Evolutionary conservation across 2,329 filamentous ascomycete species (phyloP), one percentile per base, ranked within the genome.

Genomic region (Chaetothyriales sp.): DNA sequence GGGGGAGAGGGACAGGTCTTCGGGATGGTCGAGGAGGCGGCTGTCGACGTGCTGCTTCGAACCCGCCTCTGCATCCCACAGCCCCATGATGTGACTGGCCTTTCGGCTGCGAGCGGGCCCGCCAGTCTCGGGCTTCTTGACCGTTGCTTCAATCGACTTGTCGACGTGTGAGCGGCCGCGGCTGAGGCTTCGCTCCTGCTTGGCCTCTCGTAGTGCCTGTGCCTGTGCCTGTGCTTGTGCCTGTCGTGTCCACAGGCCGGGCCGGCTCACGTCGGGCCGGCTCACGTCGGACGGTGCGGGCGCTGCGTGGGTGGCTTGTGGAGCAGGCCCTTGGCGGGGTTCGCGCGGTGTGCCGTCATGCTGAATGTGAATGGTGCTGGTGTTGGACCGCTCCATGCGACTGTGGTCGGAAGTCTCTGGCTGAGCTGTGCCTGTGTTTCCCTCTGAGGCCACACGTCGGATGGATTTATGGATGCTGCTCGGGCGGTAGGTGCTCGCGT

Each of bases 11-110:
- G 18, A 8, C 10, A 25, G 5, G 9, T 47, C 46, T 18, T 33
- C 20, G 5, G 25, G 20, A 29, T 44, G 28, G 8, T 18, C 28
- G 10, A 20, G 47, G 1, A 43, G 15, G 9, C 40, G 47, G 25
- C 43, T 29, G 19, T 49, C 29, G n/a, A 40, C 2, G 13, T 40
- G 33, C 10, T 15, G 46, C 46, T 47, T 47, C 29, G 53, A 49
- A 44, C 52, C 54, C 15, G 56, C 50, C 43, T 54, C 44, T 45
- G 57, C 51, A 44, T 80, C 80, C 67, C 83, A 83, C 5, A 83
- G 67, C 10, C 80, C 78, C 50, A 83, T 67, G 60, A 80, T 81
- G 61, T 83, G 80, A 61, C 78, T 82, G 44, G 80, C 78, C 65
- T 83, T 83, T 52, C 80, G 73, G 63, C 78, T 82, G 54, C 80